Evolutionary conservation across 1,139 yeast species (phyloP).

Genomic region (Debaryomyces singareniensis): DNA sequence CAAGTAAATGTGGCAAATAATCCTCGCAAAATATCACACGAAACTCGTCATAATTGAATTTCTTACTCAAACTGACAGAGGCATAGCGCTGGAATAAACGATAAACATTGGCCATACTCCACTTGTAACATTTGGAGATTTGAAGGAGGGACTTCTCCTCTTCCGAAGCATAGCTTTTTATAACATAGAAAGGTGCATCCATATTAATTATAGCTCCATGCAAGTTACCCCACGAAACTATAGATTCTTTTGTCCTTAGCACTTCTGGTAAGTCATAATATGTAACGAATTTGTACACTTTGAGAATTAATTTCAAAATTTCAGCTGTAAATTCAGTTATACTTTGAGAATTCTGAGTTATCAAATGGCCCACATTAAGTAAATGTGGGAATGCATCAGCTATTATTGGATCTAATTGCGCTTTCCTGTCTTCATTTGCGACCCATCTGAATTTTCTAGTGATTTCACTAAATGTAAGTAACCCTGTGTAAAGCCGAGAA

Average conservation of each 20-base stretch:
- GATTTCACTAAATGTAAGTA: slow-evolving; percentile 69
- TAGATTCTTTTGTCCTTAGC: slow-evolving; percentile 52
- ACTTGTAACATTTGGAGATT: slow-evolving; percentile 69
- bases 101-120: slow-evolving; percentile 79
- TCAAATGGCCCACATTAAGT: slow-evolving; percentile 56
- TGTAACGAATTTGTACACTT: slow-evolving; percentile 76
- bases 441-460: slow-evolving; percentile 75
- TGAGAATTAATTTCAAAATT: slow-evolving; percentile 68
- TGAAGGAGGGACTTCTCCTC: slow-evolving; percentile 33
- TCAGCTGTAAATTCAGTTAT: slow-evolving; percentile 54
- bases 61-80: slow-evolving; percentile 40
- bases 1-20: slow-evolving; percentile 70
- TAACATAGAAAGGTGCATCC: slow-evolving; percentile 47
- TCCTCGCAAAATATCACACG: slow-evolving; percentile 40
- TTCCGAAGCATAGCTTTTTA: slow-evolving; percentile 20
- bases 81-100: slow-evolving; percentile 76
- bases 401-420: slow-evolving; percentile 54
- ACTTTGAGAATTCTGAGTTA: slow-evolving; percentile 34
- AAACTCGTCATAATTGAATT: slow-evolving; percentile 47
- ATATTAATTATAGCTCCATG: slow-evolving; percentile 65
- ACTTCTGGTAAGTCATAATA: slow-evolving; percentile 70
- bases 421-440: slow-evolving; percentile 51
- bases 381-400: slow-evolving; percentile 63
- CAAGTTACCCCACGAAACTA: slow-evolving; percentile 71
- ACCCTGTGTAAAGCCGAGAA: slow-evolving; percentile 65